Evolutionary conservation across 2,329 filamentous ascomycete genomes (phyloP).

Genomic region (Fusarium palustre): DNA sequence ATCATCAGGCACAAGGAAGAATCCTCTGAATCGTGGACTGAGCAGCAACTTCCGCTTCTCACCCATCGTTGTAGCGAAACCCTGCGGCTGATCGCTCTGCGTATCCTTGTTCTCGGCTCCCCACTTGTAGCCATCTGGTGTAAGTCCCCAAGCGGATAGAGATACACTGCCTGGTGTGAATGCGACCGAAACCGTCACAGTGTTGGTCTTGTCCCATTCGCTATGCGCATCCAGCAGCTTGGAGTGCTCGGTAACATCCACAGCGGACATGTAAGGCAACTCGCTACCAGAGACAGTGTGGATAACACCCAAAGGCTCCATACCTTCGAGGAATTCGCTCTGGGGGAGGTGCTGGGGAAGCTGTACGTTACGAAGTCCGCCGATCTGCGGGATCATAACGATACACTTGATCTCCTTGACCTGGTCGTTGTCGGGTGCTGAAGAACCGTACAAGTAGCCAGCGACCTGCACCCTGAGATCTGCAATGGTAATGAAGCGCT

Average conservation of each 20-base stretch:
- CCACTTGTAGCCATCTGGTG: slow-evolving; percentile 94
- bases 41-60: slow-evolving; percentile 95
- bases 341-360: slow-evolving; percentile 90
- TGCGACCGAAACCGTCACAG: slow-evolving; percentile 92
- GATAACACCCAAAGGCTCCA: slow-evolving; percentile 94
- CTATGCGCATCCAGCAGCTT: slow-evolving; percentile 85
- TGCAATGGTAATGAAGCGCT: slow-evolving; percentile 97
- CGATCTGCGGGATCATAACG: slow-evolving; percentile 97
- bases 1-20: slow-evolving; percentile 93
- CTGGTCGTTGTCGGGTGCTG: slow-evolving; percentile 92
- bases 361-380: slow-evolving; percentile 90
- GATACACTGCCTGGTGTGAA: slow-evolving; percentile 98
- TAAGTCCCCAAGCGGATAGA: slow-evolving; percentile 91
- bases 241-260: slow-evolving; percentile 94
- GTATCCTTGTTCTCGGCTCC: slow-evolving; percentile 95
- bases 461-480: slow-evolving; percentile 97
- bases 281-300: slow-evolving; percentile 97
- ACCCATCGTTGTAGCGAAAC: slow-evolving; percentile 91
- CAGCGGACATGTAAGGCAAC: slow-evolving; percentile 93
- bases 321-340: slow-evolving; percentile 85
- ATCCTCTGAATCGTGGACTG: slow-evolving; percentile 92
- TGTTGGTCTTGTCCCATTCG: slow-evolving; percentile 79
- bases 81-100: slow-evolving; percentile 91
- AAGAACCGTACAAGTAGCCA: slow-evolving; percentile 93
- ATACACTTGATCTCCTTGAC: slow-evolving; percentile 98